Evolutionary conservation across 1,284 basidiomycete genomes (phyloP).

Genomic region (Boletus sp.): DNA sequence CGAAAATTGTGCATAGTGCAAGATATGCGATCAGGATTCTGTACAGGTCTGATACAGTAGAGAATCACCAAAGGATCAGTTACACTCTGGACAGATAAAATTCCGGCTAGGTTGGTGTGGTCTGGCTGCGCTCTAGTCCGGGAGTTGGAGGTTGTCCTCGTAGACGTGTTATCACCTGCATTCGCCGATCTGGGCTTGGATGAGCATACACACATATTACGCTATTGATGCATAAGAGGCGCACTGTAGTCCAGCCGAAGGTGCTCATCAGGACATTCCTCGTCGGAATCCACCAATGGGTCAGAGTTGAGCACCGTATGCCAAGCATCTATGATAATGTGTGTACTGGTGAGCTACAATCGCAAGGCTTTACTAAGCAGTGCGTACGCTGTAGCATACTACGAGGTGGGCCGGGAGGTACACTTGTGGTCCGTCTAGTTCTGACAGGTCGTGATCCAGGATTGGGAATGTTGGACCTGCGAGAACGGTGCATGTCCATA

Average conservation of each 20-base stretch:
- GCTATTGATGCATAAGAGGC: constrained; percentile 21
- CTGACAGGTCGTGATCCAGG: constrained; percentile 22
- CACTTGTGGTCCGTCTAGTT: constrained; percentile 22
- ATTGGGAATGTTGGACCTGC: constrained; percentile 24
- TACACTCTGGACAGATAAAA: background rate
- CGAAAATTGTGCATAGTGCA: constrained; percentile 14
- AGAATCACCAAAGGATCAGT: background rate
- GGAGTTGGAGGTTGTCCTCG: constrained; percentile 48
- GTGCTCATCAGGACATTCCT: constrained; percentile 62
- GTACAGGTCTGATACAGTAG: constrained; percentile 7
- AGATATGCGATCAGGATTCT: background rate
- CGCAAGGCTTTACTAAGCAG: background rate
- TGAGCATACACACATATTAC: constrained; percentile 3
- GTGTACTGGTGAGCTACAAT: constrained; percentile 48
- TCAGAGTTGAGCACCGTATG: constrained; percentile 58
- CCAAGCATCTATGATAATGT: constrained; percentile 55
- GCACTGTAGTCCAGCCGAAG: constrained; percentile 62
- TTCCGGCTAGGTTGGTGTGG: constrained; percentile 12
- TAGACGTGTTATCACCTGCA: constrained; percentile 55
- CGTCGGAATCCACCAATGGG: constrained; percentile 68
- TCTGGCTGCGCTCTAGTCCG: constrained; percentile 30
- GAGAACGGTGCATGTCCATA: constrained; percentile 26
- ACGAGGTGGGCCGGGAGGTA: constrained; percentile 29
- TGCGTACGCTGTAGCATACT: constrained; percentile 52
- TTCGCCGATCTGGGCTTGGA: constrained; percentile 44